phyloP scores from a whole-genome alignment of 169 alveolate species.

The Babesia sp. region DNA sequence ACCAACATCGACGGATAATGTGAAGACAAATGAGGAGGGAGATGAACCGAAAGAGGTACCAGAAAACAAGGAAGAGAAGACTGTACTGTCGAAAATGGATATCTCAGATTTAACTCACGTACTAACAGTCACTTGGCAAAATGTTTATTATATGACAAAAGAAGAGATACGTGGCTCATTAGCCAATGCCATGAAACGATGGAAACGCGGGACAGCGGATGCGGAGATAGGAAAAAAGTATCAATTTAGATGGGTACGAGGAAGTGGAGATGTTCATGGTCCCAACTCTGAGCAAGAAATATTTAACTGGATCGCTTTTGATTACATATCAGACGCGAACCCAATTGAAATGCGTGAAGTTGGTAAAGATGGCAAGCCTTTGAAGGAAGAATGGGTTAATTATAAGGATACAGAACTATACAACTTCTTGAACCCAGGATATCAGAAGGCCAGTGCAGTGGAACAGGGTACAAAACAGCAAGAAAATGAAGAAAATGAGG shows the following conservation, averaged over 20 bases:
- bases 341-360: slow-evolving; percentile 49
- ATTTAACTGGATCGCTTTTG: slow-evolving; percentile 52
- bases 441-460: not conserved
- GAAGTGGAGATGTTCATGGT: slow-evolving; percentile 36
- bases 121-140: slow-evolving; percentile 58
- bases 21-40: not conserved
- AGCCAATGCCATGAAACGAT: slow-evolving; percentile 13
- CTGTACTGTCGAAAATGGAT: slow-evolving; percentile 7
- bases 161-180: slow-evolving; percentile 52
- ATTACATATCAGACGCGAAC: slow-evolving; percentile 53
- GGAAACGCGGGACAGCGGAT: not conserved
- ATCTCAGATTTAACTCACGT: slow-evolving; percentile 61
- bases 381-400: slow-evolving; percentile 29
- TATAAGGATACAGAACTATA: slow-evolving; percentile 35
- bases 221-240: slow-evolving; percentile 8
- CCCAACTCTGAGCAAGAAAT: slow-evolving; percentile 54
- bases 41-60: not conserved
- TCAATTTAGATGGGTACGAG: slow-evolving; percentile 58
- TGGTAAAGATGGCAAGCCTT: slow-evolving; percentile 18
- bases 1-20: not conserved
- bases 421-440: not conserved
- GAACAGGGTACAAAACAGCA: too few species aligned
- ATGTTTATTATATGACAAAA: slow-evolving; percentile 62
- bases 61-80: not conserved
- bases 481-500: not conserved